These are phyloP conservation scores for Aeschynomene evenia DNA, from an alignment of 306 rosid genomes.

Conservation along the genomic window DNA sequence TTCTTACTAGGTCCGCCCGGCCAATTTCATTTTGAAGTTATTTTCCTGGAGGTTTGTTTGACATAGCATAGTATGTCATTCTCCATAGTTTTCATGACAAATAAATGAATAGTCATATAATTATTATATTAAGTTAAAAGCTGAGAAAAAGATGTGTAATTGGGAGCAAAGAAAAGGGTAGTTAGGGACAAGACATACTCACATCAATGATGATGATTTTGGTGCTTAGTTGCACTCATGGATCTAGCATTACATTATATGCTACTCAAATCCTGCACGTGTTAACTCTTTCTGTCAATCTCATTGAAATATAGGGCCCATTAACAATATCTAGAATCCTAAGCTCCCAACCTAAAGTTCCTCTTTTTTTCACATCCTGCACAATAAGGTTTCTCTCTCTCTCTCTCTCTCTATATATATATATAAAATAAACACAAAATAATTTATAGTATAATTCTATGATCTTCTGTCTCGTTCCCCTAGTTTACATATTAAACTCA, in stretches of 20 bases:
- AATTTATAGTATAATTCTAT: no score
- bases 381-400: neutral
- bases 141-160: no score
- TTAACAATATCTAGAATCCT: neutral
- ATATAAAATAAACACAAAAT: no score
- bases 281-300: neutral
- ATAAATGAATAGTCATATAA: no score
- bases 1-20: no score
- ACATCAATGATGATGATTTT: neutral
- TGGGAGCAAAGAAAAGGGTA: neutral
- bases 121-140: no score
- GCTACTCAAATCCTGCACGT: constrained; percentile 3
- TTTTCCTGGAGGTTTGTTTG: no score
- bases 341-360: neutral
- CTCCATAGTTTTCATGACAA: no score
- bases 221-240: constrained; percentile 1
- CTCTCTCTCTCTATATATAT: no score
- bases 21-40: no score
- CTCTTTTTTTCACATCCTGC: neutral
- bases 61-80: no score
- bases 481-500: neutral
- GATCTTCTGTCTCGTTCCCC: no score
- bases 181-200: neutral
- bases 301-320: neutral
- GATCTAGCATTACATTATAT: constrained; percentile 1